Evolutionary conservation across 1,139 yeast species (phyloP).

Genomic region (Nakaseomyces delphensis): DNA sequence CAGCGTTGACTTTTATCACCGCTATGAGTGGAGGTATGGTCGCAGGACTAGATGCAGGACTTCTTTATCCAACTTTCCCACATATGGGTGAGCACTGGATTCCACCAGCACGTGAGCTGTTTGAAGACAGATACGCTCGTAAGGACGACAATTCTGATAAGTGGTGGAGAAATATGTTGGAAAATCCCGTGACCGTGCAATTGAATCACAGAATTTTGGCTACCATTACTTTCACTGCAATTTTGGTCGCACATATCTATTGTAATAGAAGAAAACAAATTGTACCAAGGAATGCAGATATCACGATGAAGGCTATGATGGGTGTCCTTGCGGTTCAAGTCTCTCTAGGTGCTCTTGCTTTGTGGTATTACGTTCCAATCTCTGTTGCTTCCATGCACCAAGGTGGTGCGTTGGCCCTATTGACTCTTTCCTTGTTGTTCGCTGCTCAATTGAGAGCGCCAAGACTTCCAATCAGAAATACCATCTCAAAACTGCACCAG

Average conservation of each 20-base stretch:
- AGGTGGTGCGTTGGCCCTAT: constrained; percentile 88
- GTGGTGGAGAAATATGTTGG: constrained; percentile 86
- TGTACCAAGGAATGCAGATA: constrained; percentile 56
- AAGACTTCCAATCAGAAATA: constrained; percentile 37
- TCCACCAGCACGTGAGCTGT: constrained; percentile 66
- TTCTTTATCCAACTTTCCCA: constrained; percentile 93
- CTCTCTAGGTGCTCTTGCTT: constrained; percentile 73
- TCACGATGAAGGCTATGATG: constrained; percentile 58
- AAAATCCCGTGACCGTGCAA: constrained; percentile 95
- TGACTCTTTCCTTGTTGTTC: constrained; percentile 68
- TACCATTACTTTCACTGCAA: constrained; percentile 63
- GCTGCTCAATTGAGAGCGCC: constrained; percentile 67
- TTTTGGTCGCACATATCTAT: constrained; percentile 58
- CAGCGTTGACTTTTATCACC: constrained; percentile 68
- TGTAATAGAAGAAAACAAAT: constrained; percentile 47
- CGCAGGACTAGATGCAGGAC: constrained; percentile 96
- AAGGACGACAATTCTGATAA: constrained; percentile 60
- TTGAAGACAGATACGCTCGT: constrained; percentile 67
- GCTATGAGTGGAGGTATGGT: constrained; percentile 98
- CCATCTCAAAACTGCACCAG: constrained; percentile 30
- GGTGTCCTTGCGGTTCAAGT: constrained; percentile 81
- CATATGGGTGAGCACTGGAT: constrained; percentile 78
- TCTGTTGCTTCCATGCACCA: constrained; percentile 94
- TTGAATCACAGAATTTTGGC: constrained; percentile 84
- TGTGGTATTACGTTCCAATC: constrained; percentile 82